These are phyloP conservation scores for Eimeria zaria DNA, from an alignment of 169 alveolate species.

Conservation along the genomic window DNA sequence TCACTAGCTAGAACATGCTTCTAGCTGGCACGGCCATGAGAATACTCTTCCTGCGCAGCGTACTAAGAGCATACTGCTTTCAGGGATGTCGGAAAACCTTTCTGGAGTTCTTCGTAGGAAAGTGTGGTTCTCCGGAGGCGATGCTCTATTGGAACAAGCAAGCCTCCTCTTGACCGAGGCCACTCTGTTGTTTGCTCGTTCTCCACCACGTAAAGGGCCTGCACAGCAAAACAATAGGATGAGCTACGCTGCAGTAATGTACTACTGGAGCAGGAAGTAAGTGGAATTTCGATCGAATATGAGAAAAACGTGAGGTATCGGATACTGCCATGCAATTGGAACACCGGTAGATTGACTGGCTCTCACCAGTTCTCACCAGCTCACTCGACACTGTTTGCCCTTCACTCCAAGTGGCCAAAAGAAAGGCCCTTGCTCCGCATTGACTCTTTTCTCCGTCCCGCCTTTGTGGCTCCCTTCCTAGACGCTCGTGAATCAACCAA, in stretches of 20 bases:
- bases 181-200: slow-evolving; percentile 51
- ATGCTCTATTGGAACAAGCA: slow-evolving; percentile 44
- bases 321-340: not conserved
- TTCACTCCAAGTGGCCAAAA: slow-evolving; percentile 35
- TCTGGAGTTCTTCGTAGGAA: not conserved
- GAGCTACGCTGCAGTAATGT: not conserved
- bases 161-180: slow-evolving; percentile 69
- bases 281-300: not conserved
- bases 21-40: not conserved
- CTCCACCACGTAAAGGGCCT: slow-evolving; percentile 62
- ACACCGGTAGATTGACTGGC: not conserved
- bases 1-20: not conserved
- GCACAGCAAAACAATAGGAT: not conserved
- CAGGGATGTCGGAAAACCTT: not conserved
- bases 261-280: not conserved
- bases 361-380: slow-evolving; percentile 50
- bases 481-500: slow-evolving; percentile 60
- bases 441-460: not conserved
- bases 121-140: slow-evolving; percentile 34
- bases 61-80: not conserved
- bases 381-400: slow-evolving; percentile 2
- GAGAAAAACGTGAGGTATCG: not conserved
- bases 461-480: slow-evolving; percentile 59
- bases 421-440: slow-evolving; percentile 54
- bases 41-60: not conserved